phyloP scores from a whole-genome alignment of 2,329 filamentous ascomycete species.

The Cadophora luteo-olivacea region DNA sequence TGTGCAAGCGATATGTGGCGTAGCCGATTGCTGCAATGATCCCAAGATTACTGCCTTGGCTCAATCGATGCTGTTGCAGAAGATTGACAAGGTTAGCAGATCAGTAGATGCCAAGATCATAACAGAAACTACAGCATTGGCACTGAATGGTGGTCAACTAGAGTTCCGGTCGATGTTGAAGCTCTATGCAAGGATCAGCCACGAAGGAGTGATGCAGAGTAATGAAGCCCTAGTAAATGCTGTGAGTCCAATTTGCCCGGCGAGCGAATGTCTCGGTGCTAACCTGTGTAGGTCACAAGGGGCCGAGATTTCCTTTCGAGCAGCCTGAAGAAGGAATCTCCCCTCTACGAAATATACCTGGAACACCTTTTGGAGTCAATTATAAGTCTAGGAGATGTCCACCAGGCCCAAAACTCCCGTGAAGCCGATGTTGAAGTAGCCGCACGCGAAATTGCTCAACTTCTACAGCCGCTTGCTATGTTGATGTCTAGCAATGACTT shows the following conservation, averaged over 20 bases:
- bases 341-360: constrained; percentile 83
- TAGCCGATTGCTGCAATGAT: constrained; percentile 81
- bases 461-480: constrained; percentile 85
- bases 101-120: constrained; percentile 86
- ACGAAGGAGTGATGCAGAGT: constrained; percentile 74
- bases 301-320: constrained; percentile 81
- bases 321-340: constrained; percentile 70
- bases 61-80: constrained; percentile 96
- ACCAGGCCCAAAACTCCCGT: constrained; percentile 74
- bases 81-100: constrained; percentile 83
- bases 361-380: constrained; percentile 84
- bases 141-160: constrained; percentile 75
- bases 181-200: constrained; percentile 77
- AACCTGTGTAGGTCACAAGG: constrained; percentile 64
- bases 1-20: constrained; percentile 93
- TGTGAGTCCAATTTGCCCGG: constrained; percentile 54
- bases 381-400: constrained; percentile 87
- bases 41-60: constrained; percentile 92
- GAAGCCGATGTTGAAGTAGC: constrained; percentile 83
- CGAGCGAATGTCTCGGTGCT: constrained; percentile 15
- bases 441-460: constrained; percentile 84
- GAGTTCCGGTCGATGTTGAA: constrained; percentile 90
- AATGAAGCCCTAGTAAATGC: constrained; percentile 73
- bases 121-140: constrained; percentile 78
- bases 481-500: constrained; percentile 75